A percentile compares a stretch with the other conserved stretches of the same genome.
Conservation (phyloP, 768 basidiomycete species). For the Saitozyma podzolica region DNA sequence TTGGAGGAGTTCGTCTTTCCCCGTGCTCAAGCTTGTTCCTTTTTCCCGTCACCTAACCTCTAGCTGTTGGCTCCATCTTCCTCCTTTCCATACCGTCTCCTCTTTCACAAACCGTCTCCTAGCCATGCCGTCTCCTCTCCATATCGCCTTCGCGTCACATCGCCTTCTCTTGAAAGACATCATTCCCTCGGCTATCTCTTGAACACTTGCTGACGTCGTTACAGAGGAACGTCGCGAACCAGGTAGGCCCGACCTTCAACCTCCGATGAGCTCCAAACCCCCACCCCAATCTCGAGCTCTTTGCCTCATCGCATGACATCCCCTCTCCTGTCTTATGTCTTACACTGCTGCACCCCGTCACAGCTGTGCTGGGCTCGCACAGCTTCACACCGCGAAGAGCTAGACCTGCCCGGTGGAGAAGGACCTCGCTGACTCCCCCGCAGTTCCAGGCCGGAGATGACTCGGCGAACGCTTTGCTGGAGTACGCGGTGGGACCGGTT, state of each 20-base stretch:
- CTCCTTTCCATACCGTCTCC: too few relatives aligned
- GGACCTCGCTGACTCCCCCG: conserved; percentile 52
- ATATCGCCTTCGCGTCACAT: not conserved
- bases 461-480: conserved; percentile 69
- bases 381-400: not conserved
- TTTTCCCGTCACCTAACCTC: too few relatives aligned
- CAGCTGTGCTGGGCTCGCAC: too few relatives aligned
- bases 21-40: too few relatives aligned
- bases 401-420: not conserved
- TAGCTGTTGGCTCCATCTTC: too few relatives aligned
- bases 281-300: too few relatives aligned
- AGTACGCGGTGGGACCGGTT: conserved; percentile 69
- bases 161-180: not conserved
- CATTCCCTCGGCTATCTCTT: too few relatives aligned
- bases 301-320: too few relatives aligned
- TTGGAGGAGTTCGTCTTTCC: too few relatives aligned
- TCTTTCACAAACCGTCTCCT: not conserved
- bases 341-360: too few relatives aligned
- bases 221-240: conserved; percentile 88
- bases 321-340: too few relatives aligned
- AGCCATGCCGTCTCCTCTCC: not conserved
- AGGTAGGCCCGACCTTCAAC: conserved; percentile 36
- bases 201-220: conserved; percentile 1
- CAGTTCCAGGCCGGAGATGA: conserved; percentile 74
- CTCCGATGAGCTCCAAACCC: too few relatives aligned